These are phyloP conservation scores for Fraxinus greggii DNA, from an alignment of 305 asterid genomes.

Conservation along the genomic window DNA sequence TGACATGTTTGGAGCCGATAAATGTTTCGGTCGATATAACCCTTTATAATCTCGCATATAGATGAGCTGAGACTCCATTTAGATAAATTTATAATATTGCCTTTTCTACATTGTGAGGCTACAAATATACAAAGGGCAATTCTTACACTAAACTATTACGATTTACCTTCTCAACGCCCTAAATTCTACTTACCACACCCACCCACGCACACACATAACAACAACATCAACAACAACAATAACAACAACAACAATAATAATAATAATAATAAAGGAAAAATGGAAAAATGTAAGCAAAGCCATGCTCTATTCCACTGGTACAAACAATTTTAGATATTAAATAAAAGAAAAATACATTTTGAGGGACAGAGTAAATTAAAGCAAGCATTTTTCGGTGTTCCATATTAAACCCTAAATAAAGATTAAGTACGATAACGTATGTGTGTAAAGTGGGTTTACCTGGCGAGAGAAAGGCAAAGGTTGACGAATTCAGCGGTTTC, in stretches of 20 bases:
- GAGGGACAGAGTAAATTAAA: background rate
- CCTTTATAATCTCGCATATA: background rate
- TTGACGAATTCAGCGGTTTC: slow-evolving; percentile 38
- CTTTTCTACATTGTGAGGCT: background rate
- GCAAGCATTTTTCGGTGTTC: background rate
- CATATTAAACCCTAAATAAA: background rate
- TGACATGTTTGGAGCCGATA: background rate
- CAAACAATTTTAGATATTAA: background rate
- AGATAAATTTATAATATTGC: background rate
- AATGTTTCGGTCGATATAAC: background rate
- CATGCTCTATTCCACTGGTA: background rate
- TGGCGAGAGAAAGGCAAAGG: slow-evolving; percentile 68
- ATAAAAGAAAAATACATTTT: background rate
- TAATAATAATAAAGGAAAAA: background rate
- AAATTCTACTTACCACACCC: background rate
- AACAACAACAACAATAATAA: too few relatives aligned
- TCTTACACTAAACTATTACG: background rate
- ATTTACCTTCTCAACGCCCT: background rate
- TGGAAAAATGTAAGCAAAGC: background rate
- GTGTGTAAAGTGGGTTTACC: slow-evolving; percentile 35
- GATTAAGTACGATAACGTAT: background rate
- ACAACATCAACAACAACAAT: too few relatives aligned
- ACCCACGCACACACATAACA: background rate
- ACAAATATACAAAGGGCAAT: background rate
- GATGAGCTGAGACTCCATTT: background rate